Base-by-base conservation (phyloP, 2,329 filamentous ascomycete genomes). In the Sclerotinia spermophila region DNA sequence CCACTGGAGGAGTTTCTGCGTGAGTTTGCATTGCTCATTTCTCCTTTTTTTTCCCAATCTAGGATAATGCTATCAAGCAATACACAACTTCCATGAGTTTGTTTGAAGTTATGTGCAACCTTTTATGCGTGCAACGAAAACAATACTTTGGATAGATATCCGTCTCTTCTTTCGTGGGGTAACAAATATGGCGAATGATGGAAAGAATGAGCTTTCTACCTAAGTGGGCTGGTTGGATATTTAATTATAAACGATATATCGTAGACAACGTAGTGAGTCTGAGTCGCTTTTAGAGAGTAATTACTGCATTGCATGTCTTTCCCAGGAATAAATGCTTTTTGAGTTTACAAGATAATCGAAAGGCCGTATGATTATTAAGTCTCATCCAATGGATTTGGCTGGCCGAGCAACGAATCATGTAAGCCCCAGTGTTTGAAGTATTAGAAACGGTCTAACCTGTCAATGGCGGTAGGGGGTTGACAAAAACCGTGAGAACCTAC, bases 1-100 rank as follows among this genome's bases (percentile, higher is more conserved):
- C 67, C 60, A 56, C 68, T 13, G 68, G 60, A 60, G 61, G 69
- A 59, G 66, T 69, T 72, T 68, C 30, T 74, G 70, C 69, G 68
- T 66, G 72, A 74, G 53, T 71, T 67, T 60, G 71, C 73, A 74
- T 74, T 69, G 68, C 73, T 74, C 73, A 74, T 74, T 60, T 75
- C 72, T 74, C 72, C 69, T 69, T 67, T 67, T 35, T 69, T 67
- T 67, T 35, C 61, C 24, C 48, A 48, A 66, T n/a, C 68, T 66
- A 69, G 68, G 68, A 69, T 69, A 30, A 66, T 38, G 59, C 68
- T 66, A 69, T 65, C 21, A 56, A 64, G 45, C 45, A 35, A 68
- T 65, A 10, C 68, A 69, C 59, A 30, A 69, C 35, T 66, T 66
- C 68, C 68, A 69, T 69, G 51, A 56, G 51, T 30, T 30, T 53